A percentile compares a stretch with the other conserved stretches of the same genome.
Conservation (phyloP, 108 stramenopile genomes). For the Skeletonema costatum region DNA sequence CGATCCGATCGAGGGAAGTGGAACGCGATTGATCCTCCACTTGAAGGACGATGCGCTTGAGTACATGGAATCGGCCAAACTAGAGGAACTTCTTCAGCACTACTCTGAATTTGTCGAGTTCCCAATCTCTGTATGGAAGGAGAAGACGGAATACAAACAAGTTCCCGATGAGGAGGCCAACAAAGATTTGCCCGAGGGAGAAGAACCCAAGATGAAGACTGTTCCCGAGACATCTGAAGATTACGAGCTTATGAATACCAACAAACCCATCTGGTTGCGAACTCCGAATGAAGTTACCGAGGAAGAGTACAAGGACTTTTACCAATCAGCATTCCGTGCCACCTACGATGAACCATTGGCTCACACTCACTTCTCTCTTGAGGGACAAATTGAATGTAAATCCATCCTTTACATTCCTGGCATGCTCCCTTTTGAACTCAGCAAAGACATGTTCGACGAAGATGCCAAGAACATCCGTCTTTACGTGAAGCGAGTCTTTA, state of each 20-base stretch:
- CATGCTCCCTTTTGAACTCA: conserved; percentile 94
- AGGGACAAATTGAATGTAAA: conserved; percentile 98
- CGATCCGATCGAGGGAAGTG: conserved; percentile 71
- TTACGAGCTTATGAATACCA: conserved; percentile 93
- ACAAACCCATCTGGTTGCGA: conserved; percentile 98
- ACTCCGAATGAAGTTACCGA: conserved; percentile 88
- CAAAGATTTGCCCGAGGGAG: conserved; percentile 80
- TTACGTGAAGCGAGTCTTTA: conserved; percentile 99
- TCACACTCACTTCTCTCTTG: conserved; percentile 93
- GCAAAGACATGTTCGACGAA: conserved; percentile 97
- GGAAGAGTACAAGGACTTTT: conserved; percentile 96
- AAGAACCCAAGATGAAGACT: conserved; percentile 95
- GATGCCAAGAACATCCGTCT: conserved; percentile 89
- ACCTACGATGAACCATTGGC: conserved; percentile 92
- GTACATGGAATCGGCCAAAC: conserved; percentile 75
- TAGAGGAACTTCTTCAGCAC: conserved; percentile 79
- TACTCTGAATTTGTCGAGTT: conserved; percentile 98
- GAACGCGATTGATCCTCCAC: conserved; percentile 85
- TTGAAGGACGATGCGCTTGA: conserved; percentile 88
- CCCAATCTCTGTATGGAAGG: conserved; percentile 95
- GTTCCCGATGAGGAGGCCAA: conserved; percentile 95
- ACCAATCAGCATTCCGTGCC: conserved; percentile 91
- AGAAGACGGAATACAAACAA: conserved; percentile 93
- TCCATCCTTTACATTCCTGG: conserved; percentile 94
- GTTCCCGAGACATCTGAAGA: conserved; percentile 86